Percentiles rank a stretch among this genome's conserved stretches.
Evolutionary conservation across 495 filamentous ascomycete genomes (phyloP).

Genomic region (Chaetomium cochliodes): DNA sequence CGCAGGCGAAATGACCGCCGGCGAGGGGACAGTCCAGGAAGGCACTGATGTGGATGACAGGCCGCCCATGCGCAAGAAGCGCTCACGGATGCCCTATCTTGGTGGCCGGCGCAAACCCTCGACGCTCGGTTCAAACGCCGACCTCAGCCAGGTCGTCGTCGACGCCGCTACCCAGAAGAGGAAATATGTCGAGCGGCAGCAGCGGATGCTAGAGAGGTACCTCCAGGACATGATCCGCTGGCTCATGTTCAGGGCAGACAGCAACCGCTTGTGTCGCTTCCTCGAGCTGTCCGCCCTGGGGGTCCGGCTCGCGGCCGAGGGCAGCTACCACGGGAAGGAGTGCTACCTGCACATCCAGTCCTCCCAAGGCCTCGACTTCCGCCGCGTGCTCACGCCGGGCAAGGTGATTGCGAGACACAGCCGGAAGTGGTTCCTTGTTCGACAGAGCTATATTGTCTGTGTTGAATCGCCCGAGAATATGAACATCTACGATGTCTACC

Average conservation of each 20-base stretch:
- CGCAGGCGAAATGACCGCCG: slow-evolving; percentile 43
- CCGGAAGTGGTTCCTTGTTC: slow-evolving; percentile 97
- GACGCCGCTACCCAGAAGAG: slow-evolving; percentile 41
- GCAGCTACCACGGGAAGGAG: slow-evolving; percentile 97
- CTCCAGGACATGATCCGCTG: slow-evolving; percentile 91
- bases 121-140: slow-evolving; percentile 32
- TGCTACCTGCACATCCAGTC: slow-evolving; percentile 89
- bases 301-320: slow-evolving; percentile 91
- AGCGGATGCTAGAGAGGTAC: slow-evolving; percentile 85
- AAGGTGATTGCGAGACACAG: slow-evolving; percentile 76
- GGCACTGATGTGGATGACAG: slow-evolving; percentile 44
- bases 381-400: slow-evolving; percentile 71
- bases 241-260: slow-evolving; percentile 93
- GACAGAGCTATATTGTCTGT: slow-evolving; percentile 95
- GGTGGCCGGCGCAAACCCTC: slow-evolving; percentile 38
- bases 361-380: slow-evolving; percentile 85
- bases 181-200: slow-evolving; percentile 62
- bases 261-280: slow-evolving; percentile 94
- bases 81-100: slow-evolving; percentile 59
- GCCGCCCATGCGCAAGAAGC: slow-evolving; percentile 53
- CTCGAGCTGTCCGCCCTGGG: slow-evolving; percentile 92
- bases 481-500: slow-evolving; percentile 98
- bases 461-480: slow-evolving; percentile 97
- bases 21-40: slow-evolving; percentile 43
- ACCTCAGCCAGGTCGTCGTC: slow-evolving; percentile 24